Evolutionary conservation across 2,329 filamentous ascomycete genomes (phyloP), one percentile per base, ranked within the genome.

Genomic region (Aureobasidium namibiae): DNA sequence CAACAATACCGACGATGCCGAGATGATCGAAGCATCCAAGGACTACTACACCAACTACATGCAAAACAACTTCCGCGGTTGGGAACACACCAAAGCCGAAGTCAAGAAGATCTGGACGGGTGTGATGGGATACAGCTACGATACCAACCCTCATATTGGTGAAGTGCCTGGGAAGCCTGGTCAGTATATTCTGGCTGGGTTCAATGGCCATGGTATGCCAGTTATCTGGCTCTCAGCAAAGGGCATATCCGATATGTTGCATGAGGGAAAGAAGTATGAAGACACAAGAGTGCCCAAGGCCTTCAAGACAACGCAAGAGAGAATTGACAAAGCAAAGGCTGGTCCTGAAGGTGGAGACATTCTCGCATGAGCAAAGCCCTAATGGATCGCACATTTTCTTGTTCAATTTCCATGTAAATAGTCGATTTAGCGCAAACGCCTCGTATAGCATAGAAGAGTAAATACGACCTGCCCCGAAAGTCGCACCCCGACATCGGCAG

Each of bases 141-240:
- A 67, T 31, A 60, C 52, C 24, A 60, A 61, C 38, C 78, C 79
- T 0, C 72, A 75, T n/a, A 66, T 82, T 1, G 78, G 78, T 0
- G 62, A 64, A 0, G 68, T 81, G 0, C 78, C 78, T 0, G 72
- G 67, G 0, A 71, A 69, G 48, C 59, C 68, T 2, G 71, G 70
- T 6, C 72, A 77, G 62, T 77, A 73, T 48, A 68, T 81, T n/a
- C 66, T 77, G 23, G 77, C 74, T 0, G 79, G 79, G 0, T 81
- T 80, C 61, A 76, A 74, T 31, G 79, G 80, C 0, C 78, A 80
- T 59, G 80, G 79, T 0, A 82, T 82, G 78, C 73, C 76, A 0
- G 64, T 76, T 24, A 73, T 79, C 18, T 75, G 75, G 21, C 67
- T 77, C 0, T 66, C 71, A 5, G 72, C 72, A 7, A 73, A 75